Evolutionary conservation across 805 yeast species (phyloP), one percentile per base, ranked within the genome.

Genomic region (Blastobotrys parvus): DNA sequence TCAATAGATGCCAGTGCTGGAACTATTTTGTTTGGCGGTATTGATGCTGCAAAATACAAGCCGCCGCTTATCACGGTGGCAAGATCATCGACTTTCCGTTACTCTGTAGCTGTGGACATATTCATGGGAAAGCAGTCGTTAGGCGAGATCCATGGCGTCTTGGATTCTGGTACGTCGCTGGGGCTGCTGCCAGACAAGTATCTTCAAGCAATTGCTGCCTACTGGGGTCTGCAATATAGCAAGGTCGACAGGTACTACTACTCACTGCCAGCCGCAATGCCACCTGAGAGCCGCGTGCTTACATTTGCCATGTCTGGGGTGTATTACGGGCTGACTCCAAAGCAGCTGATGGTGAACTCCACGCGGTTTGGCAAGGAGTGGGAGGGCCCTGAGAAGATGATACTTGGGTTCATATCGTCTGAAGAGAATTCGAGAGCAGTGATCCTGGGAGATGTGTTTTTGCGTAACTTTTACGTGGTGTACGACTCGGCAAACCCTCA

Each of bases 111-210:
- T 5, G 30, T 50, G 21, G 30, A 18, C n/a, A 31, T 35, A 4
- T 39, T 13, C 27, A 22, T 46, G 19, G 43, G 41, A 21, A 39
- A 32, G 20, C 29, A 30, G 30, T 38, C 33, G 15, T 27, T 42
- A n/a, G 22, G 21, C 4, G n/a, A 41, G 6, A 33, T 45, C 22
- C 31, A 41, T 22, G 80, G 49, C 2, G 32, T 51, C 7, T 58
- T 78, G 25, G 83, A 79, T 56, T 68, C 80, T 0, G 80, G 82
- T 16, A 67, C 81, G 4, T 67, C 80, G 13, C 37, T 46, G 7
- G 53, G 60, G 11, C 49, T 72, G 35, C 39, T 47, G 5, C 51
- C 51, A 2, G 29, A 33, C 13, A 3, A 22, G 10, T 39, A 39
- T 7, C 38, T 47, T 4, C 30, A 22, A 11, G 22, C 30, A 8